Conservation (phyloP, 345 rosid species). For the Eucalyptus leucophloia region DNA sequence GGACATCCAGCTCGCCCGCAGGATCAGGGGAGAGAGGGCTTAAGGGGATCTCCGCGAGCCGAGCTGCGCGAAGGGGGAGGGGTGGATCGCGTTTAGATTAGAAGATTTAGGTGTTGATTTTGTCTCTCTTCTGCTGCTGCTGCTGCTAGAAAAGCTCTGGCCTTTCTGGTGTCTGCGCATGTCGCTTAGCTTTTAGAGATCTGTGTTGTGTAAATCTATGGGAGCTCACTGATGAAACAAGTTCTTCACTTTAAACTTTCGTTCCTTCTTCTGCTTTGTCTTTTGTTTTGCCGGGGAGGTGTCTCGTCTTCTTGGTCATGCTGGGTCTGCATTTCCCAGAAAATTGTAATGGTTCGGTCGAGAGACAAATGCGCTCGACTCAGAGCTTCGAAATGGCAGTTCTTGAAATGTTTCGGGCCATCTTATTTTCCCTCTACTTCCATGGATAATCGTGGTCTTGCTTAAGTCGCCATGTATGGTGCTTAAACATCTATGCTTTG, state of each 20-base stretch:
- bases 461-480: background rate
- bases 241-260: background rate
- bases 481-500: background rate
- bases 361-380: background rate
- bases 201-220: background rate
- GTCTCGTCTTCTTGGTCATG: background rate
- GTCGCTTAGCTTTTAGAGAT: background rate
- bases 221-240: background rate
- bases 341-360: background rate
- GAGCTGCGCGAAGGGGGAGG: background rate
- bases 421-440: background rate
- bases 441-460: background rate
- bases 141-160: background rate
- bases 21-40: slow-evolving; percentile 4
- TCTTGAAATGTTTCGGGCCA: background rate
- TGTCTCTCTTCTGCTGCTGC: background rate
- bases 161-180: background rate
- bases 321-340: background rate
- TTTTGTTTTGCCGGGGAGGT: background rate
- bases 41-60: background rate
- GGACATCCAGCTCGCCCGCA: slow-evolving; percentile 5
- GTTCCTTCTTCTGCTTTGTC: background rate
- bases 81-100: background rate
- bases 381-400: background rate
- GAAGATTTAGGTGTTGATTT: background rate